Conservation (phyloP, 108 stramenopile species). For the Mediolabrus comicus region DNA sequence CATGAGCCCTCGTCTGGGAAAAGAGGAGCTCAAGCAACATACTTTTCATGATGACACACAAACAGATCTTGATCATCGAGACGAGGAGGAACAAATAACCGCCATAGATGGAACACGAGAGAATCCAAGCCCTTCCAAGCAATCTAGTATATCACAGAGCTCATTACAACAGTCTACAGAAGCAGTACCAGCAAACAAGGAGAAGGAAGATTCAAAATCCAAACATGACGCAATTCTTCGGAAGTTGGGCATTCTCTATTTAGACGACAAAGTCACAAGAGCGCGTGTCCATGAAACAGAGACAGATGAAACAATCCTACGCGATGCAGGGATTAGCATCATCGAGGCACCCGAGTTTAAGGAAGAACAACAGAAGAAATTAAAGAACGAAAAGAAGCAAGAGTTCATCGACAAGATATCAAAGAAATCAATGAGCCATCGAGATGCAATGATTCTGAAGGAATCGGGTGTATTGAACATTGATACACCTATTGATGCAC, state of each 20-base stretch:
- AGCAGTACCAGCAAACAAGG: not conserved
- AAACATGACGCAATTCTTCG: conserved; percentile 1
- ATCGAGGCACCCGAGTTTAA: not conserved
- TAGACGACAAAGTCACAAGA: not conserved
- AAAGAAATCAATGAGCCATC: not conserved
- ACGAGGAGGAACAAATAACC: not conserved
- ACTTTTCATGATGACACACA: not conserved
- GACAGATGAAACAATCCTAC: conserved; percentile 1
- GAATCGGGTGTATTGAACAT: not conserved
- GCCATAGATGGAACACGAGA: not conserved
- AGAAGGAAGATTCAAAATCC: not conserved
- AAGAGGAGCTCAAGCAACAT: not conserved
- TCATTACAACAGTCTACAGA: too few species aligned
- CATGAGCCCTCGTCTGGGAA: not conserved
- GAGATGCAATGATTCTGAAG: conserved; percentile 3
- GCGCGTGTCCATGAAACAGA: not conserved
- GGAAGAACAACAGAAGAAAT: not conserved
- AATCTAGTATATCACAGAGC: too few species aligned
- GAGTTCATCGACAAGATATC: not conserved
- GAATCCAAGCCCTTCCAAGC: not conserved
- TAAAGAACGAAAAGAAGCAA: not conserved
- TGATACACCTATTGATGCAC: not conserved
- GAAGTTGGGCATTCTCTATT: conserved; percentile 2
- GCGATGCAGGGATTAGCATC: not conserved
- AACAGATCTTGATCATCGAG: not conserved